phyloP scores from a whole-genome alignment of 176 grass and related monocot species.

The Triticum urartu region DNA sequence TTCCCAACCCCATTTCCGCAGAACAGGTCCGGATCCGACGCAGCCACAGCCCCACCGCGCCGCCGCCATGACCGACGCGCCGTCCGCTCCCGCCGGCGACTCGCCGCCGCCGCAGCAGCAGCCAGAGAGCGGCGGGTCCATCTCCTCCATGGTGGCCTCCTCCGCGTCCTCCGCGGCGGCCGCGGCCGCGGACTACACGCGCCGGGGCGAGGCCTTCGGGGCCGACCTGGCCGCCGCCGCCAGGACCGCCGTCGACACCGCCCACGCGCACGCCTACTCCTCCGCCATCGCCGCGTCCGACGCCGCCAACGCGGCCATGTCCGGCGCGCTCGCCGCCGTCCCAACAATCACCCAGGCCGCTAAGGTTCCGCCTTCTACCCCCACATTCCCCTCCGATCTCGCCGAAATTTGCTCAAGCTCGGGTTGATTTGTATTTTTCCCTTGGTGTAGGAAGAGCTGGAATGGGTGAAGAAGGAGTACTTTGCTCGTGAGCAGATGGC shows the following conservation, averaged over 20 bases:
- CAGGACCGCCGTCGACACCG: slow-evolving; percentile 33
- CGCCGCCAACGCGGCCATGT: slow-evolving; percentile 27
- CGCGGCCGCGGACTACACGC: slow-evolving; percentile 31
- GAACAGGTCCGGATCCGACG: slow-evolving; percentile 1
- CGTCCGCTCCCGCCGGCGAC: slow-evolving; percentile 35
- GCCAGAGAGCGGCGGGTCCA: slow-evolving; percentile 22
- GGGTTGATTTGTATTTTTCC: neutral
- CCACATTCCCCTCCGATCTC: slow-evolving; percentile 23
- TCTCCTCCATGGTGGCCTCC: slow-evolving; percentile 50
- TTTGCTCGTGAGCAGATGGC: slow-evolving; percentile 36
- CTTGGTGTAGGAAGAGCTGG: slow-evolving; percentile 19
- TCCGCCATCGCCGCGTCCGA: slow-evolving; percentile 30
- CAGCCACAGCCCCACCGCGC: neutral
- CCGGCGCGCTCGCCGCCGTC: slow-evolving; percentile 24
- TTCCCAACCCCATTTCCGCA: neutral
- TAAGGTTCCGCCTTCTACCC: slow-evolving; percentile 23
- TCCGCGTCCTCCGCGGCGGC: slow-evolving; percentile 35
- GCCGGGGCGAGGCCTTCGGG: slow-evolving; percentile 43
- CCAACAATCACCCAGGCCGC: slow-evolving; percentile 38
- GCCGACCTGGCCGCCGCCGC: slow-evolving; percentile 41
- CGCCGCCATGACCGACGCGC: slow-evolving; percentile 34
- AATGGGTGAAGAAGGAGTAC: slow-evolving; percentile 45
- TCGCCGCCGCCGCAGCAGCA: neutral
- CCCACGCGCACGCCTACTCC: slow-evolving; percentile 15
- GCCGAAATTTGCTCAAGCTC: neutral